These are phyloP conservation scores for Yarrowia osloensis DNA, from an alignment of 805 yeast genomes.

Conservation along the genomic window DNA sequence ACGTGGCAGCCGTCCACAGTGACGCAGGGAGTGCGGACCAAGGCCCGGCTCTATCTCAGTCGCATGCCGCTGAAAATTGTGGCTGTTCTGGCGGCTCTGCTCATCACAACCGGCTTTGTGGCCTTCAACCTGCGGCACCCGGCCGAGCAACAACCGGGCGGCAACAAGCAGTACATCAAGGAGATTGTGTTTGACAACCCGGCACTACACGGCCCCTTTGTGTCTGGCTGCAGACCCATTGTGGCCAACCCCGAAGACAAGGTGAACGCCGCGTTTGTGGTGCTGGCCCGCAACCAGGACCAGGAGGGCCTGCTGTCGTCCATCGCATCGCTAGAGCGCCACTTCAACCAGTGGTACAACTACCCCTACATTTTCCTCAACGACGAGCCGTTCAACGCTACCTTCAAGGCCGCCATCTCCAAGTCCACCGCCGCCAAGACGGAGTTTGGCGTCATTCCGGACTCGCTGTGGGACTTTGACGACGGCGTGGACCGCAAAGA, in stretches of 20 bases:
- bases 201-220: slow-evolving; percentile 27
- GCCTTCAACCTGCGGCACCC: slow-evolving; percentile 16
- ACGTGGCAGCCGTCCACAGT: slow-evolving; percentile 12
- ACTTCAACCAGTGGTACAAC: slow-evolving; percentile 89
- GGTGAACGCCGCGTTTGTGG: slow-evolving; percentile 75
- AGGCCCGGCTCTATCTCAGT: background rate
- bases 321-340: slow-evolving; percentile 75
- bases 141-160: slow-evolving; percentile 7
- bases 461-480: slow-evolving; percentile 71
- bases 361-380: slow-evolving; percentile 92
- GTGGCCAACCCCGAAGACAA: slow-evolving; percentile 11
- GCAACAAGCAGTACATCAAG: slow-evolving; percentile 7
- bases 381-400: slow-evolving; percentile 69
- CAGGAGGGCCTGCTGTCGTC: slow-evolving; percentile 72
- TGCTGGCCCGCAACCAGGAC: slow-evolving; percentile 80
- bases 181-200: slow-evolving; percentile 23
- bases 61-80: slow-evolving; percentile 9
- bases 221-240: slow-evolving; percentile 17
- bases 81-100: background rate
- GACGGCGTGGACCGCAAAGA: slow-evolving; percentile 47
- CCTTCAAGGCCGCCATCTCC: slow-evolving; percentile 58
- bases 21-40: slow-evolving; percentile 9
- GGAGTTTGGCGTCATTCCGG: slow-evolving; percentile 68
- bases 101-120: slow-evolving; percentile 25
- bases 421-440: slow-evolving; percentile 60